Percentiles rank a stretch among this genome's conserved stretches.
Evolutionary conservation across 2,329 filamentous ascomycete genomes (phyloP).

Genomic region (Diaporthe caulivora): DNA sequence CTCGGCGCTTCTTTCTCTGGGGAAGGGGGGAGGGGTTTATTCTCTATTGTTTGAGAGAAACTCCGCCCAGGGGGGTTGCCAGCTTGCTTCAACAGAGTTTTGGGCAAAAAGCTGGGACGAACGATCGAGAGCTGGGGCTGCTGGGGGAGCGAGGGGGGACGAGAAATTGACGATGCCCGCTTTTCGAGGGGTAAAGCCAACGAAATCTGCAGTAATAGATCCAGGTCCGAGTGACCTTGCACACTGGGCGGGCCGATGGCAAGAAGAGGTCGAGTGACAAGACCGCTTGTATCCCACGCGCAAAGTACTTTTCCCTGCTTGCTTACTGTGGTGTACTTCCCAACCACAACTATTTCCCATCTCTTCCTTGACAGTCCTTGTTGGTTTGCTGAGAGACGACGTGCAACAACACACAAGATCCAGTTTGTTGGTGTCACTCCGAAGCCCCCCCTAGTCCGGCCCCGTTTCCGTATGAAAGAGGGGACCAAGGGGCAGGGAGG

Average conservation of each 20-base stretch:
- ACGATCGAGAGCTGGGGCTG: background rate
- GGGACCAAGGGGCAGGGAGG: slow-evolving; percentile 14
- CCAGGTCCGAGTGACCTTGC: slow-evolving; percentile 21
- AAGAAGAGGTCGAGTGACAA: slow-evolving; percentile 19
- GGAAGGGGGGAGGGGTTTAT: background rate
- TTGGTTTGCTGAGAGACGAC: slow-evolving; percentile 17
- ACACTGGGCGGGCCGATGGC: background rate
- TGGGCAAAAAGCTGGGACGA: slow-evolving; percentile 17
- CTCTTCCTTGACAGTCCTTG: background rate
- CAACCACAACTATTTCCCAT: slow-evolving; percentile 10
- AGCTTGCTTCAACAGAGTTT: background rate
- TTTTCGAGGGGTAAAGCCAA: slow-evolving; percentile 32
- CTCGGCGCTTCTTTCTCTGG: slow-evolving; percentile 29
- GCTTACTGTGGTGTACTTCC: background rate
- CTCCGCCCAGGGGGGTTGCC: background rate
- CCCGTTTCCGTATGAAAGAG: slow-evolving; percentile 8
- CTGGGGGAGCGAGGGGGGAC: background rate
- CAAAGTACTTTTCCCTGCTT: background rate
- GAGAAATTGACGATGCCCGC: slow-evolving; percentile 23
- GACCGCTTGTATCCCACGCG: slow-evolving; percentile 1
- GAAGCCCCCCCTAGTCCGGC: background rate
- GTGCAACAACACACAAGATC: background rate
- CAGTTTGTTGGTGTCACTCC: slow-evolving; percentile 4
- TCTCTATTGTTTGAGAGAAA: background rate
- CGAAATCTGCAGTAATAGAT: background rate